Conservation (phyloP, 2,329 filamentous ascomycete species). For the Immersiporthe knoxdaviesiana region DNA sequence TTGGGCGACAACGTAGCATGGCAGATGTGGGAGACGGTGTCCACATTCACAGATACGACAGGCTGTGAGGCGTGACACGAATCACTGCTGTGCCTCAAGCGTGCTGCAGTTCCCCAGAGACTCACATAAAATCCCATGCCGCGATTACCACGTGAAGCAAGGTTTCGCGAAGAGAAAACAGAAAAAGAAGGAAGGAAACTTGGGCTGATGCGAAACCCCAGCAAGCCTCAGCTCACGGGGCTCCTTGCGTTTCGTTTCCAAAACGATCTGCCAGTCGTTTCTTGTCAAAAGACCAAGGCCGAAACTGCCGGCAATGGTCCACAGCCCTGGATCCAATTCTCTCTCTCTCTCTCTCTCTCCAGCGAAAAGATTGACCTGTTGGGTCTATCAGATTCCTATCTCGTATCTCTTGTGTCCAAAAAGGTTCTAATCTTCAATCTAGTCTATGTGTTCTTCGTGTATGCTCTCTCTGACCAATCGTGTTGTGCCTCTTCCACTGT, state of each 20-base stretch:
- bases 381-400: neutral
- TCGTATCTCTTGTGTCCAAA: neutral
- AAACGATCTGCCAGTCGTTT: neutral
- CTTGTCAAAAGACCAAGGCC: too few species aligned
- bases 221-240: neutral
- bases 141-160: neutral
- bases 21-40: neutral
- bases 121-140: neutral
- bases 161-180: neutral
- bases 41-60: constrained; percentile 8
- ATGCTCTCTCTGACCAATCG: neutral
- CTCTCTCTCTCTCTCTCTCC: neutral
- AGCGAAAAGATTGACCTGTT: neutral
- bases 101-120: neutral
- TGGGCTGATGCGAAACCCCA: neutral
- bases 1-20: neutral
- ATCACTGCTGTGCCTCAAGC: neutral
- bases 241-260: neutral
- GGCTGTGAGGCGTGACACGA: constrained; percentile 7
- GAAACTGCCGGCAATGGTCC: neutral
- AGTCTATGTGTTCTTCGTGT: neutral
- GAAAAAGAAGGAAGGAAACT: too few species aligned
- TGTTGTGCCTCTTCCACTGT: neutral
- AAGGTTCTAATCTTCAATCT: neutral
- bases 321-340: neutral